Evolutionary conservation across 176 grass and related monocot species (phyloP).

Genomic region (Aegilops speltoides): DNA sequence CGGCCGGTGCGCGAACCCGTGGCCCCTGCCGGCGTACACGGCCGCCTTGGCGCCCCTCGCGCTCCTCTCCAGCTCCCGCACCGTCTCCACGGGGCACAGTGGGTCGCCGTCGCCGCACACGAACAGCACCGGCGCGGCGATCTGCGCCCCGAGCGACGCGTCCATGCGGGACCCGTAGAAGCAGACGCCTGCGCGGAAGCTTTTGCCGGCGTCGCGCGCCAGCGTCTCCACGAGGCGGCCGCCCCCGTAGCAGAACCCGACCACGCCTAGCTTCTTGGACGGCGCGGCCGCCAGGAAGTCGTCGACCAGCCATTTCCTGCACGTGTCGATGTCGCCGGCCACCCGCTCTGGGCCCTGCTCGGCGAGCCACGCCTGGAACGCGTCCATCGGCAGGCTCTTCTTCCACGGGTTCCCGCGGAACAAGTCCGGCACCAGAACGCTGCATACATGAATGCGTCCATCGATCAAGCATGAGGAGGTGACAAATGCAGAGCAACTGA

Average conservation of each 20-base stretch:
- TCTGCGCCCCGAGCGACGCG: conserved; percentile 37
- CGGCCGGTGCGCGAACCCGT: conserved; percentile 76
- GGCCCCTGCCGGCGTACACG: conserved; percentile 70
- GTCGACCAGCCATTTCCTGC: conserved; percentile 67
- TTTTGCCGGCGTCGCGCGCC: conserved; percentile 39
- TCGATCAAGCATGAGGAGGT: neutral
- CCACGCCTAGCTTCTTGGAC: conserved; percentile 67
- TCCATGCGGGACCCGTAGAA: conserved; percentile 79
- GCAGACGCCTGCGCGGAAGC: conserved; percentile 72
- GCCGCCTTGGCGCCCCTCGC: conserved; percentile 38
- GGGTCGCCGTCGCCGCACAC: conserved; percentile 74
- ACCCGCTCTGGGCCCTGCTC: conserved; percentile 39
- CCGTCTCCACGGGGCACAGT: conserved; percentile 51
- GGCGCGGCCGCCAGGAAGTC: conserved; percentile 63
- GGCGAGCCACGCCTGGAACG: conserved; percentile 40
- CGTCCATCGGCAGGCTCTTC: conserved; percentile 25
- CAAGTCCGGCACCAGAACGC: conserved; percentile 88
- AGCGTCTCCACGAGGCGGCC: conserved; percentile 59
- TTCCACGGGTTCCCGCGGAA: conserved; percentile 75
- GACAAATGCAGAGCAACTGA: neutral
- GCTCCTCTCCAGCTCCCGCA: conserved; percentile 62
- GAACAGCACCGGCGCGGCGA: conserved; percentile 64
- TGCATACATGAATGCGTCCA: neutral
- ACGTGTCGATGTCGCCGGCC: conserved; percentile 63
- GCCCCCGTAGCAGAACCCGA: conserved; percentile 92